Evolutionary conservation across 2,329 filamentous ascomycete genomes (phyloP), one percentile per base, ranked within the genome.

Genomic region (Talaromyces sp.): DNA sequence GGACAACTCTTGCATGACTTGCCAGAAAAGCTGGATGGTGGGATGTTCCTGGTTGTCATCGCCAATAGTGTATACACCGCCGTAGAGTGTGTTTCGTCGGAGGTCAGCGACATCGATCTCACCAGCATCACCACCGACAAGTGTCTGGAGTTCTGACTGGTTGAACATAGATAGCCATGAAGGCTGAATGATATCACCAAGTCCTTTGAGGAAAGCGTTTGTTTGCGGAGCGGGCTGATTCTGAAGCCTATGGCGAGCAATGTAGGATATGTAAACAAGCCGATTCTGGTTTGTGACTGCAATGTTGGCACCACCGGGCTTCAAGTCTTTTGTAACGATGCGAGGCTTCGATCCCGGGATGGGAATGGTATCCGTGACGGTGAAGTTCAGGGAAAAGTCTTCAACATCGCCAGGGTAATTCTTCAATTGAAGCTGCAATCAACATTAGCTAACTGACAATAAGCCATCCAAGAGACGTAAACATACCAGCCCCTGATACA

Each of bases 101-200:
- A 98, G 83, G 75, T 99, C 95, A 33, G 90, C 87, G 41, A 99
- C 85, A 72, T 97, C 90, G 65, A 99, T 96, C 67, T 91, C 88
- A 10, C 89, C 89, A 33, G 88, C 89, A 71, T 96, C 93, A 50
- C 95, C 95, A 62, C 93, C 92, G 16, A 99, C 90, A 6, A 99
- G 88, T 1, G 92, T 95, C 78, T 98, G 95, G 4, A 99, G 85
- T 76, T 99, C 95, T 3, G 87, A 87, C 76, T 97, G 94, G 77
- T 99, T 99, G 82, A 99, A 99, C 95, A 99, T 98, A 72, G 90
- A 93, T 4, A 99, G 85, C 95, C 95, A 99, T 3, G 87, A 87
- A 0, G 94, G 93, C 65, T 93, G 90, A 69, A 99, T 95, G 73
- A 99, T 96, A 68, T 89, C 84, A 24, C 90, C 88, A 1, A 99